Evolutionary conservation across 2,329 filamentous ascomycete species (phyloP).

Genomic region (Scytalidium sp.): DNA sequence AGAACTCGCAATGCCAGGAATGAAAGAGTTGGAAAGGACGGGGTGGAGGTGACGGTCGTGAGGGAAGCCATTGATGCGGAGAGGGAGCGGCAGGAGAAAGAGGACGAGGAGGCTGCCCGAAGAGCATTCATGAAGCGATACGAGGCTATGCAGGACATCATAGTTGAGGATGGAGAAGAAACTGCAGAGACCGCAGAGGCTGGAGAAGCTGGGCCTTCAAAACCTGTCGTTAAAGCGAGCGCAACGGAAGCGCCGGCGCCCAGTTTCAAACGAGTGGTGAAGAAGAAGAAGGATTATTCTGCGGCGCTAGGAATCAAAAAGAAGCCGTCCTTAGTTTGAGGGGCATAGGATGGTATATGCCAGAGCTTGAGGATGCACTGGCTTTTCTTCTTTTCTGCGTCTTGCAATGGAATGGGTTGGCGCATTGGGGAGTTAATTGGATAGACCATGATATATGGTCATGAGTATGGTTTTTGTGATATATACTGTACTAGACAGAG

Average conservation of each 20-base stretch:
- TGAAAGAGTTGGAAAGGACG: conserved; percentile 70
- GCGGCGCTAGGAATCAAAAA: conserved; percentile 84
- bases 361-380: too few species aligned
- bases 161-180: conserved; percentile 28
- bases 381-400: too few species aligned
- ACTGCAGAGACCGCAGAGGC: too few species aligned
- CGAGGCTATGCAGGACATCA: conserved; percentile 28
- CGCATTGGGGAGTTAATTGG: too few species aligned
- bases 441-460: too few species aligned
- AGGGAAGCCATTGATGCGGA: conserved; percentile 54
- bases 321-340: conserved; percentile 61
- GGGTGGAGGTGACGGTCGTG: conserved; percentile 56
- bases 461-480: too few species aligned
- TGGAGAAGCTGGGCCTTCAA: conserved; percentile 23
- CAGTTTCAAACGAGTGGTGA: conserved; percentile 71
- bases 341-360: too few species aligned
- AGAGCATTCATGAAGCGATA: conserved; percentile 61
- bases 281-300: conserved; percentile 82
- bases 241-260: conserved; percentile 50
- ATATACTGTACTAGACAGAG: too few species aligned
- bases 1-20: conserved; percentile 85
- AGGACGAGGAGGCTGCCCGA: conserved; percentile 79
- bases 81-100: conserved; percentile 65
- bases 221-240: conserved; percentile 31
- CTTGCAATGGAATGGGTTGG: too few species aligned